Base-by-base conservation (phyloP, 164 flowering plant genomes). In the Piper betle region DNA sequence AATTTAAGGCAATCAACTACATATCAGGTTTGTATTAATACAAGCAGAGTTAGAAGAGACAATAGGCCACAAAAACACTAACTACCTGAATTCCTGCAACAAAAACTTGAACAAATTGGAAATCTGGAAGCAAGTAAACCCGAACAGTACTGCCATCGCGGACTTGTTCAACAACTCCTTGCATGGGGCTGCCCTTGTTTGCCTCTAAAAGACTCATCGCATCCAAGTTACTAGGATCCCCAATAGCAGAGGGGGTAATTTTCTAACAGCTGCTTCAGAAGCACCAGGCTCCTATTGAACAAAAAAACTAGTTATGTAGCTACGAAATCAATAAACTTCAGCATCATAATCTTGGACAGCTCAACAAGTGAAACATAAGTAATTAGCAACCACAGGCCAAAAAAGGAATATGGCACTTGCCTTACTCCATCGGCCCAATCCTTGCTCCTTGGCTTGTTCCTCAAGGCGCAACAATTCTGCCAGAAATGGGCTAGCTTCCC, bases 341-440 rank as follows among this genome's bases (percentile, higher is more conserved):
- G 33, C 33, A 25, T 25, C 33, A 25, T 25, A 25, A 25, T 25
- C 33, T 25, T 25, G 33, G 33, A 25, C 33, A 25, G 33, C 1
- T 25, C 33, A 25, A 25, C 33, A 25, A 25, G 2, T 25, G 33
- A 25, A 25, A 25, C 33, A 25, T 25, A 59, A 55, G 53, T 17
- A 43, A 37, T 25, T 37, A 3, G 5, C 1, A 39, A 25, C 7
- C 39, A 33, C 11, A 25, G 33, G 33, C 33, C 1, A 81, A 39
- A 64, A 42, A 57, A 6, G 33, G 11, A 16, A 17, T 13, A 52
- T 66, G 37, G 17, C 39, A 74, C 79, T 64, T 54, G 80, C 99
- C 92, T 81, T 84, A 79, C 74, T 91, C 97, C 97, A 94, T 54
- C 83, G 82, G 40, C 99, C 97, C 60, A 83, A 74, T 55, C 96